Evolutionary conservation across 2,329 filamentous ascomycete species (phyloP).

Genomic region (Sphaerulina vaccinii): DNA sequence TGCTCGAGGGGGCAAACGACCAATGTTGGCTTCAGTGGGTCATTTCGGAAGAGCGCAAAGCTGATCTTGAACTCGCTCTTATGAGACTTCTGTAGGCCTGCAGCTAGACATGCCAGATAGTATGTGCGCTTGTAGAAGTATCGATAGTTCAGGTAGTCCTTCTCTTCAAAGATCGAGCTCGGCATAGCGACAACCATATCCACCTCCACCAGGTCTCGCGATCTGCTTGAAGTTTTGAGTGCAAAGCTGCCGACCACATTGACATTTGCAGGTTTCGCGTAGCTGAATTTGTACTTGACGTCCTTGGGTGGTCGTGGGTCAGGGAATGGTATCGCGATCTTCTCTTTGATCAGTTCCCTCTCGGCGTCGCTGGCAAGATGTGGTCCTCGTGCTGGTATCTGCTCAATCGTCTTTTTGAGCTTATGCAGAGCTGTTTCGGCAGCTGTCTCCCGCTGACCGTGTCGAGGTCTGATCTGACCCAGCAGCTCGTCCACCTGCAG

Average conservation of each 20-base stretch:
- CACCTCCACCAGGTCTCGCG: conserved; percentile 52
- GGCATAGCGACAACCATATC: conserved; percentile 92
- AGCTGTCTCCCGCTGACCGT: conserved; percentile 55
- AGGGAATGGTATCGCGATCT: conserved; percentile 78
- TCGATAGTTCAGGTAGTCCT: conserved; percentile 88
- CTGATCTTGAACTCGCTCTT: conserved; percentile 56
- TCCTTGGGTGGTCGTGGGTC: conserved; percentile 73
- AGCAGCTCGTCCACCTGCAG: conserved; percentile 65
- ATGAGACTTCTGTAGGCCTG: conserved; percentile 62
- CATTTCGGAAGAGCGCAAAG: conserved; percentile 34
- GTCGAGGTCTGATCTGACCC: conserved; percentile 56
- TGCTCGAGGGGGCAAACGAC: conserved; percentile 41
- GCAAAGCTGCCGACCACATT: conserved; percentile 90
- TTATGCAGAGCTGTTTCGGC: conserved; percentile 56
- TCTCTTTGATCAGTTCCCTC: conserved; percentile 65
- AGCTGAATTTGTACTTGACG: conserved; percentile 78
- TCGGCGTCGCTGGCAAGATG: conserved; percentile 64
- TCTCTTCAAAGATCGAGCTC: conserved; percentile 74
- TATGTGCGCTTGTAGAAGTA: conserved; percentile 95
- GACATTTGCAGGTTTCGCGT: conserved; percentile 70
- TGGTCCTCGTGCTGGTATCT: conserved; percentile 52
- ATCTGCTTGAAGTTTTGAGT: conserved; percentile 70
- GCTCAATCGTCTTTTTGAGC: conserved; percentile 58
- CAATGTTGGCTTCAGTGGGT: conserved; percentile 65
- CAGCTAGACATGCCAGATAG: conserved; percentile 79